These are phyloP conservation scores for Margaritispora aquatica DNA, from an alignment of 495 filamentous ascomycete genomes.

Conservation along the genomic window DNA sequence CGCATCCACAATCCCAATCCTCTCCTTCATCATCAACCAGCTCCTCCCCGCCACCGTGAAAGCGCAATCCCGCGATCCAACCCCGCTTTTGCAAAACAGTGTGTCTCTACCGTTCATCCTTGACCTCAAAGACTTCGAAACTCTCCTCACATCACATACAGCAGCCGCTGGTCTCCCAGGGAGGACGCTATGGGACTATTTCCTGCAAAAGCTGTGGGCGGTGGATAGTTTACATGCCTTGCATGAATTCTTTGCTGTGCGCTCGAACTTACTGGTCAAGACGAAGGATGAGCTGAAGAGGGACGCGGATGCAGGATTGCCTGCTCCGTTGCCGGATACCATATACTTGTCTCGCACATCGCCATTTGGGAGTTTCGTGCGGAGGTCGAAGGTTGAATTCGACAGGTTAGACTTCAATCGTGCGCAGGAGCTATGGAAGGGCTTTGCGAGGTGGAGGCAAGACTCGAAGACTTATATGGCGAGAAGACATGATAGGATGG, in stretches of 20 bases:
- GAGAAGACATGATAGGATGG: conserved; percentile 54
- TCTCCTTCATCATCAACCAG: conserved; percentile 78
- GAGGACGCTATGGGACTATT: conserved; percentile 74
- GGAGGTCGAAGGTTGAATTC: conserved; percentile 73
- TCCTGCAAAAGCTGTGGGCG: conserved; percentile 78
- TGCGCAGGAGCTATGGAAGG: conserved; percentile 67
- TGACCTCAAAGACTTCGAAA: conserved; percentile 62
- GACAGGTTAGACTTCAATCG: conserved; percentile 73
- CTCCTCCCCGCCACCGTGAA: conserved; percentile 45
- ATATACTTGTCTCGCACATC: conserved; percentile 58
- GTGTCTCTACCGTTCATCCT: conserved; percentile 41
- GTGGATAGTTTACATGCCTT: conserved; percentile 75
- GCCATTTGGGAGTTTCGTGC: conserved; percentile 78
- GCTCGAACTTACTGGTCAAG: conserved; percentile 52
- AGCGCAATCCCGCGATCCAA: conserved; percentile 9
- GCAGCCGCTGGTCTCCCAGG: conserved; percentile 66
- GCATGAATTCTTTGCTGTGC: conserved; percentile 61
- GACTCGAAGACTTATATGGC: conserved; percentile 67
- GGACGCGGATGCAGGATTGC: conserved; percentile 45
- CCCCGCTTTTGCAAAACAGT: neutral
- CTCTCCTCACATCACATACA: conserved; percentile 47
- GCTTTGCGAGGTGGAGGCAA: conserved; percentile 70
- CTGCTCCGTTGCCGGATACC: conserved; percentile 36
- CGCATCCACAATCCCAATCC: conserved; percentile 67
- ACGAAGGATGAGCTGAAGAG: conserved; percentile 48